phyloP scores from a whole-genome alignment of 2,329 filamentous ascomycete species.

The Colletotrichum sidae region DNA sequence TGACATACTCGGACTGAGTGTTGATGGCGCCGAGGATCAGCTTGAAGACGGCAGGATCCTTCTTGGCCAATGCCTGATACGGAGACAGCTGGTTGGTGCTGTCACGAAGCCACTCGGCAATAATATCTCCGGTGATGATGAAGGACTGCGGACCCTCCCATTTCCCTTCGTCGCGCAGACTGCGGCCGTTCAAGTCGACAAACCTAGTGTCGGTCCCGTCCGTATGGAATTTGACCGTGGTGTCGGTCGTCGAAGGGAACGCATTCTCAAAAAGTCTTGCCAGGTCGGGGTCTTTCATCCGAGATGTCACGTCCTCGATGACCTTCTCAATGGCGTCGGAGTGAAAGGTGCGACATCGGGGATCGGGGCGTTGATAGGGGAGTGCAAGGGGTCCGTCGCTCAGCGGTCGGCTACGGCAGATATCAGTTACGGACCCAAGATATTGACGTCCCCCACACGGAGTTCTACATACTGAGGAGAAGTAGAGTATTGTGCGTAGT shows the following conservation, averaged over 20 bases:
- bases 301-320: constrained; percentile 82
- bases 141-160: constrained; percentile 93
- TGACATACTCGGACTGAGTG: constrained; percentile 94
- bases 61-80: constrained; percentile 86
- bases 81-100: constrained; percentile 93
- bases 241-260: constrained; percentile 92
- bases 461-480: constrained; percentile 49
- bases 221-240: constrained; percentile 88
- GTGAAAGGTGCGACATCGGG: constrained; percentile 87
- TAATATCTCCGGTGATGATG: constrained; percentile 92
- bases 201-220: constrained; percentile 60
- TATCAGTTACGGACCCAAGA: constrained; percentile 15
- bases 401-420: constrained; percentile 72
- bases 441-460: too few species aligned
- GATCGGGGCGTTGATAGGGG: constrained; percentile 86
- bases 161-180: constrained; percentile 63
- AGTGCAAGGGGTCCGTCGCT: constrained; percentile 83
- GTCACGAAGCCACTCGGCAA: constrained; percentile 92
- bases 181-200: constrained; percentile 41
- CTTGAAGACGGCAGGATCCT: constrained; percentile 80
- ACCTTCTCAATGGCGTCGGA: constrained; percentile 89
- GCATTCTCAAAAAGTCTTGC: constrained; percentile 95
- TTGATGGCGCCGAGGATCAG: constrained; percentile 94
- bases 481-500: constrained; percentile 54
- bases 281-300: constrained; percentile 86